A percentile compares a stretch with the other conserved stretches of the same genome.
phyloP scores from a whole-genome alignment of 495 filamentous ascomycete species.

The Tuber borchii region DNA sequence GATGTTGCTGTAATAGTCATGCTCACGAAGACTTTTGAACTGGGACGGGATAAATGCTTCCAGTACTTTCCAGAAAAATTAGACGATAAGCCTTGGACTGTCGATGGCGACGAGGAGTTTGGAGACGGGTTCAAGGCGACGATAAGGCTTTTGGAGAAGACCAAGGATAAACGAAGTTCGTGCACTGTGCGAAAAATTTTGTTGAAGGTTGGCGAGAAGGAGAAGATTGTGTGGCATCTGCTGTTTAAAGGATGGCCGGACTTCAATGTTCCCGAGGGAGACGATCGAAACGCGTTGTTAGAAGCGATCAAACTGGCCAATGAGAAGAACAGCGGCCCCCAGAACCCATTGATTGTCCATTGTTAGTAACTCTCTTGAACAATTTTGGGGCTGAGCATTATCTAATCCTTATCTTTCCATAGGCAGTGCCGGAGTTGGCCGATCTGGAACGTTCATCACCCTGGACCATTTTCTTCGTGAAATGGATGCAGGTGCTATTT shows the following conservation, averaged over 20 bases:
- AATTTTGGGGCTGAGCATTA: constrained; percentile 6
- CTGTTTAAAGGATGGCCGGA: constrained; percentile 93
- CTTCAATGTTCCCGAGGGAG: constrained; percentile 75
- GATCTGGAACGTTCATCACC: constrained; percentile 90
- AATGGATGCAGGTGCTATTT: constrained; percentile 58
- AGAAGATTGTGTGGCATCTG: constrained; percentile 77
- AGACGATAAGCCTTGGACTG: constrained; percentile 49
- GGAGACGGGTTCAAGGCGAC: constrained; percentile 55
- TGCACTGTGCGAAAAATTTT: constrained; percentile 49
- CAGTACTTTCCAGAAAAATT: constrained; percentile 72
- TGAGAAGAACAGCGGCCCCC: constrained; percentile 55
- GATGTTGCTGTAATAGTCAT: constrained; percentile 85
- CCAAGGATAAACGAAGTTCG: constrained; percentile 48
- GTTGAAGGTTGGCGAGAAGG: constrained; percentile 53
- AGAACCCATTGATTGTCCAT: constrained; percentile 81
- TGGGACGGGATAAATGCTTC: constrained; percentile 77
- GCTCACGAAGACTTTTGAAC: constrained; percentile 85
- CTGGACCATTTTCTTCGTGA: constrained; percentile 83
- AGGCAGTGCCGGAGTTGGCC: constrained; percentile 71
- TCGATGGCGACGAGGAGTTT: constrained; percentile 59
- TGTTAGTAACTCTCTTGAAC: constrained; percentile 26
- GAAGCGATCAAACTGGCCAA: constrained; percentile 69
- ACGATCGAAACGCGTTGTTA: constrained; percentile 71
- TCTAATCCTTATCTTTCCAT: constrained; percentile 21
- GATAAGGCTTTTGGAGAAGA: constrained; percentile 50